Conservation (phyloP, 768 basidiomycete species). For the Candolleomyces eurysporus region DNA sequence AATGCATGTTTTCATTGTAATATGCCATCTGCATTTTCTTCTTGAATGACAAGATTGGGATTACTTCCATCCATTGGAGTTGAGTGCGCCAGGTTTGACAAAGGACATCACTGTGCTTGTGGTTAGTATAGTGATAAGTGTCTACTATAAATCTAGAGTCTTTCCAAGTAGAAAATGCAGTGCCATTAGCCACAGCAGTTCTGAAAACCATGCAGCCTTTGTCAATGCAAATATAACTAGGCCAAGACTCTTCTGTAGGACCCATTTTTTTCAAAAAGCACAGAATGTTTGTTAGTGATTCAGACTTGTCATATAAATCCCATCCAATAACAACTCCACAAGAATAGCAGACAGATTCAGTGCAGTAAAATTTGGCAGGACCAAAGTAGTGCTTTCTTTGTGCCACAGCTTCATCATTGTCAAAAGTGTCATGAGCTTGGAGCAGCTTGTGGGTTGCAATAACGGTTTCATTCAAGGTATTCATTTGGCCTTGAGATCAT, state of each 20-base stretch:
- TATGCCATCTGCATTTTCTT: too few relatives aligned
- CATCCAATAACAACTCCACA: background rate
- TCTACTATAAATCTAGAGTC: background rate
- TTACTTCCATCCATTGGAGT: too few relatives aligned
- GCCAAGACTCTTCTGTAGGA: conserved; percentile 3
- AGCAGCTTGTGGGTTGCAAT: background rate
- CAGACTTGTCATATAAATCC: conserved; percentile 10
- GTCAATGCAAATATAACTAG: conserved; percentile 13
- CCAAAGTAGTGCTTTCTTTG: conserved; percentile 1
- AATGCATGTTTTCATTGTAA: too few relatives aligned
- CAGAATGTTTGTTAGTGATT: conserved; percentile 17
- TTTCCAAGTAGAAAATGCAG: too few relatives aligned
- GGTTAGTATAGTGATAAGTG: background rate
- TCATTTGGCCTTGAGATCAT: background rate
- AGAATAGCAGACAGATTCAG: background rate
- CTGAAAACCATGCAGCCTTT: conserved; percentile 9
- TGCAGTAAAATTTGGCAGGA: background rate
- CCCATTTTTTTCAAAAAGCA: conserved; percentile 12
- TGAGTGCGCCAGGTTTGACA: background rate
- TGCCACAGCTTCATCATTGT: background rate
- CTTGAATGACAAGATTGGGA: too few relatives aligned
- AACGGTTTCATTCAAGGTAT: background rate
- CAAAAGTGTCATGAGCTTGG: background rate
- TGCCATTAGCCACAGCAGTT: conserved; percentile 4
- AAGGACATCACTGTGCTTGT: background rate